Percentiles rank a stretch among this genome's conserved stretches.
phyloP scores from a whole-genome alignment of 176 grass and related monocot genomes.

The Cocos nucifera region DNA sequence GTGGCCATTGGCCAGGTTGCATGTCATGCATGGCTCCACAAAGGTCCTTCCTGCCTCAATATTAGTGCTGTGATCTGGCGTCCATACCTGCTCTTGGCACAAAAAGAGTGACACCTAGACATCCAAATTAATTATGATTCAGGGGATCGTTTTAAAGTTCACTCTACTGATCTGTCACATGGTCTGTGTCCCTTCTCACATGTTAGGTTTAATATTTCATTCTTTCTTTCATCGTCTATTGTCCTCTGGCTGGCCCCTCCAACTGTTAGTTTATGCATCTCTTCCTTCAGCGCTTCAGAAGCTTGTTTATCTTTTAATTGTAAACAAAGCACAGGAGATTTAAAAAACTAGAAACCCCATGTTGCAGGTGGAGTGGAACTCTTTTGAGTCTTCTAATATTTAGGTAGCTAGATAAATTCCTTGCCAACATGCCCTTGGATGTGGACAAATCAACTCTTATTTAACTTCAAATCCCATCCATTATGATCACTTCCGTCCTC shows the following conservation, averaged over 20 bases:
- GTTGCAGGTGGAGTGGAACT: constrained; percentile 2
- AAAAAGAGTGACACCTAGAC: too few species aligned
- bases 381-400: neutral
- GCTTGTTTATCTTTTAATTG: neutral
- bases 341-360: neutral
- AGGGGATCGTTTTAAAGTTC: neutral
- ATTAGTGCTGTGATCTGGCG: too few species aligned
- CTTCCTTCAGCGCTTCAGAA: neutral
- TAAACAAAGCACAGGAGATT: neutral
- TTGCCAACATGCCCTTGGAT: neutral
- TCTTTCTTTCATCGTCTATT: neutral
- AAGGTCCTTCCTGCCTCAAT: too few species aligned
- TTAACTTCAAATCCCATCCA: neutral
- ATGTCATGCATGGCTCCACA: too few species aligned
- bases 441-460: constrained; percentile 2
- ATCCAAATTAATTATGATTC: neutral
- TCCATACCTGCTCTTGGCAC: too few species aligned
- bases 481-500: neutral
- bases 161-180: neutral
- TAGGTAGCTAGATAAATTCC: neutral
- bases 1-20: too few species aligned
- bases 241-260: neutral
- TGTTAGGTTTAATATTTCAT: neutral
- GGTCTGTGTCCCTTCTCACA: neutral
- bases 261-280: neutral